Percentiles rank a stretch among this genome's conserved stretches.
phyloP scores from a whole-genome alignment of 352 stramenopile species.

The Thraustotheca clavata region DNA sequence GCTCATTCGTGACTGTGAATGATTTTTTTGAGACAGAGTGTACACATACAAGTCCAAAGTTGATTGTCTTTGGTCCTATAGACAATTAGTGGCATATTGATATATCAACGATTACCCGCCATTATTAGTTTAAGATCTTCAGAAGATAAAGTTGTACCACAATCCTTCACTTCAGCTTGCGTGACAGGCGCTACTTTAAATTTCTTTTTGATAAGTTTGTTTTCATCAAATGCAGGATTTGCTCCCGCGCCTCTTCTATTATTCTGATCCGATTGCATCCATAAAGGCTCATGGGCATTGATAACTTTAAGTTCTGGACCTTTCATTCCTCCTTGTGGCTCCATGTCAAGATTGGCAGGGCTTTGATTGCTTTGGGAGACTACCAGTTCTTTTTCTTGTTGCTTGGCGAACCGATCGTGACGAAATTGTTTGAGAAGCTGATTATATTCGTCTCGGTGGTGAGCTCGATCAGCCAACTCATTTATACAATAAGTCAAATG shows the following conservation, averaged over 20 bases:
- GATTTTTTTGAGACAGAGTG: constrained; percentile 69
- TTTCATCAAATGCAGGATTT: constrained; percentile 68
- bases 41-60: constrained; percentile 89
- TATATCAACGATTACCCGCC: constrained; percentile 9
- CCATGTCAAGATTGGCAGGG: constrained; percentile 28
- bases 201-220: constrained; percentile 88
- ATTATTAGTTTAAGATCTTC: constrained; percentile 65
- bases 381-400: constrained; percentile 29
- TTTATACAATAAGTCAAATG: constrained; percentile 82
- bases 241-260: constrained; percentile 17
- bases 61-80: constrained; percentile 71
- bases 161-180: constrained; percentile 87
- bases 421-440: constrained; percentile 48
- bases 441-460: constrained; percentile 63
- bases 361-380: constrained; percentile 43
- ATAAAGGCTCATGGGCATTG: constrained; percentile 48
- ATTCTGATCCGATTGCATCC: constrained; percentile 30
- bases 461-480: constrained; percentile 52
- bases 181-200: constrained; percentile 85
- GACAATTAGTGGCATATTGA: neutral
- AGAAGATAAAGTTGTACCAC: constrained; percentile 46
- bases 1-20: constrained; percentile 84
- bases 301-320: constrained; percentile 40
- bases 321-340: constrained; percentile 39
- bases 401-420: constrained; percentile 30